Percentiles rank a stretch among this genome's conserved stretches.
Conservation (phyloP, 176 grass and related monocot species). For the Chrysopogon serrulatus region DNA sequence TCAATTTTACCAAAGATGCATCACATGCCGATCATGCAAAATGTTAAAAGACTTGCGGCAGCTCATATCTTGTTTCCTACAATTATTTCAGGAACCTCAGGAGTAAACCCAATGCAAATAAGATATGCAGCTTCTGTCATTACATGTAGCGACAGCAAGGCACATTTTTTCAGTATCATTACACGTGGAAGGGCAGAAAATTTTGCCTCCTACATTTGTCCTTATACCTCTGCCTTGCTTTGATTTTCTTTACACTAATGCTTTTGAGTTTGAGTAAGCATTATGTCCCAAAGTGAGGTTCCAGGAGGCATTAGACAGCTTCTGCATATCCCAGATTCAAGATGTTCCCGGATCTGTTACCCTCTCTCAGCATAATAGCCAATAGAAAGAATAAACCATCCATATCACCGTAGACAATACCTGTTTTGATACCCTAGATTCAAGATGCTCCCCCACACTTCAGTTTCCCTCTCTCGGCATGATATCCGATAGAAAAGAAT, state of each 20-base stretch:
- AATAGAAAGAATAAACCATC: too few species aligned
- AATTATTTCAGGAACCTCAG: too few species aligned
- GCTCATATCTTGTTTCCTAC: not conserved
- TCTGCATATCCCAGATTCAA: not conserved
- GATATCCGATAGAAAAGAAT: not conserved
- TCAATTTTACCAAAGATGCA: not conserved
- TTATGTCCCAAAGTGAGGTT: not conserved
- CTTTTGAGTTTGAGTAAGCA: not conserved
- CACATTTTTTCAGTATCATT: too few species aligned
- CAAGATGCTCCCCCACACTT: not conserved
- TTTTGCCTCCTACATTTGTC: not conserved
- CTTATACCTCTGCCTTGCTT: not conserved
- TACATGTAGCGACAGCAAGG: too few species aligned
- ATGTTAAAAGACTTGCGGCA: not conserved
- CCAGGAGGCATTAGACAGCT: not conserved
- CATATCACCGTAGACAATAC: not conserved
- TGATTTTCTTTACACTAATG: not conserved
- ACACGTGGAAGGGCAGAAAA: not conserved
- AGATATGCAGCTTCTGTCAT: too few species aligned
- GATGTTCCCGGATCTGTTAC: too few species aligned
- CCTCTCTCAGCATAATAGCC: not conserved
- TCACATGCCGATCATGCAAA: not conserved
- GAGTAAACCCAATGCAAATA: not conserved
- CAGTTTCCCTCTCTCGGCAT: not conserved
- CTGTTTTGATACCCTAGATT: not conserved